Evolutionary conservation across 441 rosid genomes (phyloP).

Genomic region (Adansonia grandidieri): DNA sequence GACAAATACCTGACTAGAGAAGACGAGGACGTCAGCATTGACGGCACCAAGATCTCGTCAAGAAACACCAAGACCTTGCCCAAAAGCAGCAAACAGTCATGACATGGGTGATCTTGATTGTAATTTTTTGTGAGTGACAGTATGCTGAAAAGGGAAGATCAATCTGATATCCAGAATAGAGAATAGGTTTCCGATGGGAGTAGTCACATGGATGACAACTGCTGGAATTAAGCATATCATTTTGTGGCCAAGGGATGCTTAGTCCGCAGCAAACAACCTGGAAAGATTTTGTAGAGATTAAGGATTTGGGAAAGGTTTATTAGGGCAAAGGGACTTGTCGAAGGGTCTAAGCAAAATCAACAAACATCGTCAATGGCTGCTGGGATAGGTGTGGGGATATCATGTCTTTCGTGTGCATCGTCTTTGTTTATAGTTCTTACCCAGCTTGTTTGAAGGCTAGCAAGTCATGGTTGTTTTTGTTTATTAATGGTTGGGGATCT

Average conservation of each 20-base stretch:
- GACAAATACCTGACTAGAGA: slow-evolving; percentile 61
- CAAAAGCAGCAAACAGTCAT: slow-evolving; percentile 48
- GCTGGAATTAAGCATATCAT: neutral
- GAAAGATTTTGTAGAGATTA: neutral
- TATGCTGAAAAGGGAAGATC: neutral
- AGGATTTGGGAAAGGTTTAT: neutral
- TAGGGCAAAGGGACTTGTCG: no score
- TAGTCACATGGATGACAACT: neutral
- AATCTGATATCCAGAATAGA: slow-evolving; percentile 15
- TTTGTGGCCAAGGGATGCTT: neutral
- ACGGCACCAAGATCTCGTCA: slow-evolving; percentile 28
- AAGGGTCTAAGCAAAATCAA: neutral
- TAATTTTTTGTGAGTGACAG: slow-evolving; percentile 5
- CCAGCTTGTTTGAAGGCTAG: slow-evolving; percentile 25
- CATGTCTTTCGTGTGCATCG: neutral
- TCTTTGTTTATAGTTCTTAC: slow-evolving; percentile 21
- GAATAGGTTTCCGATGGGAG: neutral
- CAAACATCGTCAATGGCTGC: neutral
- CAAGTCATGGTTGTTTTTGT: no score
- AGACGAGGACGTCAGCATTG: slow-evolving; percentile 27
- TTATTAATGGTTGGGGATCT: no score
- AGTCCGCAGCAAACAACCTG: slow-evolving; percentile 23
- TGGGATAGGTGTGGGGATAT: slow-evolving; percentile 17
- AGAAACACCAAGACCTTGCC: slow-evolving; percentile 31
- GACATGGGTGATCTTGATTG: slow-evolving; percentile 35